phyloP scores from a whole-genome alignment of 192 early-diverging fungal species.

The Backusella circina region DNA sequence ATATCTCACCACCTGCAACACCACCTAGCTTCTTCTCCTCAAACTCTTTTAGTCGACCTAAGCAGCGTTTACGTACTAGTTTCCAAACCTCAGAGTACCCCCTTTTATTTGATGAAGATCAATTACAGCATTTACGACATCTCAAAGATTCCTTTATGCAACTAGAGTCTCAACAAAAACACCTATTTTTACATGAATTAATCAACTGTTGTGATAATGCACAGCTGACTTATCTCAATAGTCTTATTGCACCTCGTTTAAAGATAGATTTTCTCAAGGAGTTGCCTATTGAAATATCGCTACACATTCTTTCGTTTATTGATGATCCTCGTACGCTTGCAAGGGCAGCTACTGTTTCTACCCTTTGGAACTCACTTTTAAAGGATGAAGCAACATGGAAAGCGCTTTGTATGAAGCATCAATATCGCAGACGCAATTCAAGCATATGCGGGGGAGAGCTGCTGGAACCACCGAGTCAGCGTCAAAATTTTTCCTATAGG shows the following conservation, averaged over 20 bases:
- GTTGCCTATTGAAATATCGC: slow-evolving; percentile 70
- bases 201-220: slow-evolving; percentile 45
- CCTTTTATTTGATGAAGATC: slow-evolving; percentile 21
- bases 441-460: slow-evolving; percentile 30
- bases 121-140: slow-evolving; percentile 20
- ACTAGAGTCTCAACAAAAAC: slow-evolving; percentile 28
- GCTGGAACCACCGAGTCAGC: slow-evolving; percentile 26
- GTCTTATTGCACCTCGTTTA: slow-evolving; percentile 56
- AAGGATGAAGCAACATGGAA: slow-evolving; percentile 51
- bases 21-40: slow-evolving; percentile 25
- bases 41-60: slow-evolving; percentile 16
- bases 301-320: slow-evolving; percentile 83
- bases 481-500: slow-evolving; percentile 41
- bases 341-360: slow-evolving; percentile 70
- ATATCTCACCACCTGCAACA: slow-evolving; percentile 36
- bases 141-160: slow-evolving; percentile 37
- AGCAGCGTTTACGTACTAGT: background rate
- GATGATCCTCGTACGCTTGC: slow-evolving; percentile 76
- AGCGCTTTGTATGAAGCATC: slow-evolving; percentile 35
- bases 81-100: background rate
- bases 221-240: slow-evolving; percentile 47
- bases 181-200: slow-evolving; percentile 40
- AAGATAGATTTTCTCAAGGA: slow-evolving; percentile 89
- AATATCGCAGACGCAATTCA: slow-evolving; percentile 32
- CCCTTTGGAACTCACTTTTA: slow-evolving; percentile 50